Percentiles rank a stretch among this genome's conserved stretches.
Evolutionary conservation across 805 yeast genomes (phyloP).

Genomic region (Candida boleticola): DNA sequence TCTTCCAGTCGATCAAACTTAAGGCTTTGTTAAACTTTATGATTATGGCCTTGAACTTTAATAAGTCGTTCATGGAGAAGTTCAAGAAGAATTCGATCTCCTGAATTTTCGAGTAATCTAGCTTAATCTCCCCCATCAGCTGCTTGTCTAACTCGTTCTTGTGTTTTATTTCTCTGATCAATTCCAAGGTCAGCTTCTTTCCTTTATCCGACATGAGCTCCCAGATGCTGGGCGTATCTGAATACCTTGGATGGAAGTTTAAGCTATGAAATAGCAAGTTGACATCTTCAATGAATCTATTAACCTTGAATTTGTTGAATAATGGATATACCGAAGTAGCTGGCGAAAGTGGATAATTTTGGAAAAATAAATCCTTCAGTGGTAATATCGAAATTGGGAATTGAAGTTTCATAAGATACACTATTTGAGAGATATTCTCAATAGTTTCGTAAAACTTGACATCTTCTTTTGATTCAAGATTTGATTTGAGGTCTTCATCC

Average conservation of each 20-base stretch:
- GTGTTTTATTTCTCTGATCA: slow-evolving; percentile 22
- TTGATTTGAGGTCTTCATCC: neutral
- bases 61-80: slow-evolving; percentile 45
- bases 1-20: slow-evolving; percentile 31
- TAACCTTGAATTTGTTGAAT: slow-evolving; percentile 46
- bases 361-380: slow-evolving; percentile 18
- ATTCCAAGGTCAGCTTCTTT: slow-evolving; percentile 31
- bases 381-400: slow-evolving; percentile 20
- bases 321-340: slow-evolving; percentile 24
- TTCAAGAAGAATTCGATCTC: slow-evolving; percentile 49
- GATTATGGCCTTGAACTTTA: slow-evolving; percentile 23
- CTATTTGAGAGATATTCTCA: slow-evolving; percentile 14
- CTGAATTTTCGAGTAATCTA: slow-evolving; percentile 20
- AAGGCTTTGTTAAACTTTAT: slow-evolving; percentile 36
- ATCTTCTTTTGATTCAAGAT: too few species aligned
- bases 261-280: slow-evolving; percentile 50
- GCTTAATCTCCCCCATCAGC: slow-evolving; percentile 24
- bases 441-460: slow-evolving; percentile 1
- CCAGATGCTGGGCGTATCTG: slow-evolving; percentile 2
- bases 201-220: slow-evolving; percentile 7
- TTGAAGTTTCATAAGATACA: slow-evolving; percentile 21
- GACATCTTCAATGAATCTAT: slow-evolving; percentile 45
- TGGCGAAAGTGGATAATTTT: slow-evolving; percentile 21
- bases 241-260: slow-evolving; percentile 26
- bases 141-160: slow-evolving; percentile 17